Evolutionary conservation across 1,284 basidiomycete genomes (phyloP).

Genomic region (Ganoderma resinaceum): DNA sequence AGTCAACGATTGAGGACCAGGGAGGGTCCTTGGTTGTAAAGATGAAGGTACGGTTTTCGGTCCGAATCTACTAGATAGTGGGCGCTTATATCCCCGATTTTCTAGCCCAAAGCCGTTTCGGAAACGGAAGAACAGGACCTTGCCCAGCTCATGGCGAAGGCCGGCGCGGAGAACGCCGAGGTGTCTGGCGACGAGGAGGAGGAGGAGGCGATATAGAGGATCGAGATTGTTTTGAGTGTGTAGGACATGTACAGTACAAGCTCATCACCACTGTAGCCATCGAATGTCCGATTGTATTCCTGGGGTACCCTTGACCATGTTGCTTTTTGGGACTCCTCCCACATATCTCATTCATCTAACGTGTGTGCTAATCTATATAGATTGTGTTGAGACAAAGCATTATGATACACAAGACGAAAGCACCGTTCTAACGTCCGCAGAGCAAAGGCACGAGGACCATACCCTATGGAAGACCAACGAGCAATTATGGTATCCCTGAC

Average conservation of each 20-base stretch:
- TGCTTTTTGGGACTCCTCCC: neutral
- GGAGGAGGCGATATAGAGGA: constrained; percentile 53
- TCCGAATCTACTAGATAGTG: neutral
- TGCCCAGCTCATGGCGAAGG: constrained; percentile 94
- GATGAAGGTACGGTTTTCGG: constrained; percentile 83
- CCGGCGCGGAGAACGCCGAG: constrained; percentile 90
- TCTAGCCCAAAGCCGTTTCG: constrained; percentile 93
- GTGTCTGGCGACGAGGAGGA: constrained; percentile 95
- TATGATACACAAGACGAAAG: constrained; percentile 6
- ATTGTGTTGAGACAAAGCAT: neutral
- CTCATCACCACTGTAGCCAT: constrained; percentile 19
- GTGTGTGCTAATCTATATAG: neutral
- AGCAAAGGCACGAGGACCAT: constrained; percentile 4
- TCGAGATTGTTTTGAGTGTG: constrained; percentile 14
- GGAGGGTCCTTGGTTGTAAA: constrained; percentile 92
- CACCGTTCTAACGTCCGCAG: constrained; percentile 2
- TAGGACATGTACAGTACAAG: constrained; percentile 13
- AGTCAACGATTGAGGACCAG: constrained; percentile 81
- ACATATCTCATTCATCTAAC: neutral
- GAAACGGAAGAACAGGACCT: constrained; percentile 97
- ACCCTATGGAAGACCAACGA: constrained; percentile 4
- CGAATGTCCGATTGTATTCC: constrained; percentile 9
- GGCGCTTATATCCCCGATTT: neutral
- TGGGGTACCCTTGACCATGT: neutral
- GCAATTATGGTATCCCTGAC: constrained; percentile 15